phyloP scores from a whole-genome alignment of 2,329 filamentous ascomycete species.

The Thermothelomyces thermophilus region DNA sequence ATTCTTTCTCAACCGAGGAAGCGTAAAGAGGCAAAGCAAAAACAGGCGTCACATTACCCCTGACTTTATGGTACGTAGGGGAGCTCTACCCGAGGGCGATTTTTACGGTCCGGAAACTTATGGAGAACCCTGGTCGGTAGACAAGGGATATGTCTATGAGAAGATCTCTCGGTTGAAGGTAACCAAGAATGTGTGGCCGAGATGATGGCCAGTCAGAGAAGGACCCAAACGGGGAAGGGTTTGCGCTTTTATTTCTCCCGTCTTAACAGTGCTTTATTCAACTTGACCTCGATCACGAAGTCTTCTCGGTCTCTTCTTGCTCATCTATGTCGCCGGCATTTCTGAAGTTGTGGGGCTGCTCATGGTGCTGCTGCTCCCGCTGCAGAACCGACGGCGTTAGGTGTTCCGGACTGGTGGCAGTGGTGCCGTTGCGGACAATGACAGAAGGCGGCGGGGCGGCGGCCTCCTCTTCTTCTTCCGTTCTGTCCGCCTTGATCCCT shows the following conservation, averaged over 20 bases:
- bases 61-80: too few relatives aligned
- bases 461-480: neutral
- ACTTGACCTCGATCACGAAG: slow-evolving; percentile 21
- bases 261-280: neutral
- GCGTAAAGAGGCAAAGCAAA: too few relatives aligned
- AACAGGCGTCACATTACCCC: too few relatives aligned
- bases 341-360: slow-evolving; percentile 33
- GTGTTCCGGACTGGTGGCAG: slow-evolving; percentile 8
- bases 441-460: slow-evolving; percentile 16
- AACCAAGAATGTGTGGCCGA: neutral
- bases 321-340: slow-evolving; percentile 47
- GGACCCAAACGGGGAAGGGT: neutral
- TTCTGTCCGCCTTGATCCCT: neutral
- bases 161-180: neutral
- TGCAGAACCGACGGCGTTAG: slow-evolving; percentile 1
- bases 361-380: slow-evolving; percentile 14
- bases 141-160: too few relatives aligned
- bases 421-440: neutral
- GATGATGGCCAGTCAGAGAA: neutral
- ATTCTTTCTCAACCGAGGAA: too few relatives aligned
- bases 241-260: neutral
- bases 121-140: too few relatives aligned
- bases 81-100: neutral
- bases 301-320: slow-evolving; percentile 54
- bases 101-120: slow-evolving; percentile 1